These are phyloP conservation scores for Rhodomyrtus psidioides DNA, from an alignment of 441 rosid species.

Conservation along the genomic window DNA sequence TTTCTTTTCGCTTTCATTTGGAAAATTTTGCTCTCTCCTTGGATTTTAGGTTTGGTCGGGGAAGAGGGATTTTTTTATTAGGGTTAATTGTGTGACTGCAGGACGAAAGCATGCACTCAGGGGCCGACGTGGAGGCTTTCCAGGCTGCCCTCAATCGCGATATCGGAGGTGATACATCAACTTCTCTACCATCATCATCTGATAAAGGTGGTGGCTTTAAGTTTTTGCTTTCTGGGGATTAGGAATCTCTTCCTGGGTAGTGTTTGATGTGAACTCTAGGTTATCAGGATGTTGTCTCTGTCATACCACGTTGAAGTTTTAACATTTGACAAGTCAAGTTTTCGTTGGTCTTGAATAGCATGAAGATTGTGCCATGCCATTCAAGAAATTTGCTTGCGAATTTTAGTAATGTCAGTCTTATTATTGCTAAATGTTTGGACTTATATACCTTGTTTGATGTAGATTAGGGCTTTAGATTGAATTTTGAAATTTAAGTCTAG, in stretches of 20 bases:
- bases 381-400: background rate
- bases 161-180: background rate
- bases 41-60: background rate
- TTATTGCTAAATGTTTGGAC: background rate
- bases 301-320: background rate
- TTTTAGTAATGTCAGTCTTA: background rate
- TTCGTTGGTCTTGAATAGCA: background rate
- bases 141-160: conserved; percentile 2
- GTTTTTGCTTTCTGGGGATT: background rate
- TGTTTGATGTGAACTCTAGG: background rate
- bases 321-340: background rate
- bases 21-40: background rate
- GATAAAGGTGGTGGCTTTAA: conserved; percentile 11
- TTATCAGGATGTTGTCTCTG: background rate
- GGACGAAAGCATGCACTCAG: background rate
- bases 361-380: background rate
- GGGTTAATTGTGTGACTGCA: background rate
- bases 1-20: background rate
- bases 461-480: background rate
- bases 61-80: background rate
- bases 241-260: background rate
- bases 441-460: background rate
- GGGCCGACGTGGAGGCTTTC: conserved; percentile 1
- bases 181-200: conserved; percentile 26
- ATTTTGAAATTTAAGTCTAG: background rate